Percentiles rank a stretch among this genome's conserved stretches.
These are phyloP conservation scores for Yamadazyma phyllophila DNA, from an alignment of 805 yeast species.

Conservation along the genomic window DNA sequence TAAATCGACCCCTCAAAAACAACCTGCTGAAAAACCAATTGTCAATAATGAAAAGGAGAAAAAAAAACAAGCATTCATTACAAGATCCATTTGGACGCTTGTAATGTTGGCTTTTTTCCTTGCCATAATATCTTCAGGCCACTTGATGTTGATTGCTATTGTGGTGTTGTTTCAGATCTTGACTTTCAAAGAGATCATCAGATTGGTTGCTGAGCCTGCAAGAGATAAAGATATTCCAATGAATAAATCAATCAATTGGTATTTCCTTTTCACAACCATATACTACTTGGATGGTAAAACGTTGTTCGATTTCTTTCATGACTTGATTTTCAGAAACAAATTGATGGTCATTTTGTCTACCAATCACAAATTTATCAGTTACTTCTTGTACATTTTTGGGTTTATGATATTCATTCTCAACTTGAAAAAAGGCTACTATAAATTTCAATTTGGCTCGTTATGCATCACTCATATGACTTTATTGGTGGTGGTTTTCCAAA, in stretches of 20 bases:
- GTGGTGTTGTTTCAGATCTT: conserved; percentile 74
- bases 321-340: conserved; percentile 49
- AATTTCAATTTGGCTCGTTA: conserved; percentile 90
- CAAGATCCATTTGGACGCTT: conserved; percentile 89
- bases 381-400: conserved; percentile 81
- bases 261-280: conserved; percentile 80
- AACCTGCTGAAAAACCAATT: conserved; percentile 2
- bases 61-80: conserved; percentile 79
- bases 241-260: conserved; percentile 87
- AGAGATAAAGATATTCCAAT: conserved; percentile 79
- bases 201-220: conserved; percentile 80
- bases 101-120: conserved; percentile 83
- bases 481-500: conserved; percentile 86
- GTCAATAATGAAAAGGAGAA: conserved; percentile 48
- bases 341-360: conserved; percentile 57
- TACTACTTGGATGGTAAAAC: conserved; percentile 88
- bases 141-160: conserved; percentile 69
- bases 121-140: conserved; percentile 75
- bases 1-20: background rate
- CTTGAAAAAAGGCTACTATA: conserved; percentile 82
- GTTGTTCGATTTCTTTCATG: conserved; percentile 64
- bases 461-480: conserved; percentile 94
- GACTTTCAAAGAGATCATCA: conserved; percentile 88
- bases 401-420: conserved; percentile 88
- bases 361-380: conserved; percentile 82